Evolutionary conservation across 257 asterid species (phyloP).

Genomic region (Fraxinus pennsylvanica): DNA sequence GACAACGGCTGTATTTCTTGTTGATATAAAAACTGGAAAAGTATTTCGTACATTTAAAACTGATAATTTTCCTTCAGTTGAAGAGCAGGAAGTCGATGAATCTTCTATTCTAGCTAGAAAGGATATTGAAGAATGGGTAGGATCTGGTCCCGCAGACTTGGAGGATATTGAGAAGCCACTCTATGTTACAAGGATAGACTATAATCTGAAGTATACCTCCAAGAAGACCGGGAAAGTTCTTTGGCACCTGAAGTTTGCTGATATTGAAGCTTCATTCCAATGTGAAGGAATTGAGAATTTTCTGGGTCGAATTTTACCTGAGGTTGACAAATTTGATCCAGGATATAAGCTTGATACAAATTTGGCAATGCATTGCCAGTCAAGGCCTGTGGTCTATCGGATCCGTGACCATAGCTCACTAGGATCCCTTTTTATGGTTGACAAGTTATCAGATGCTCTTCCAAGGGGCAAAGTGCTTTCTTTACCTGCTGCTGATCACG

Average conservation of each 20-base stretch:
- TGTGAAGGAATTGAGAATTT: conserved; percentile 56
- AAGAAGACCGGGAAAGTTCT: conserved; percentile 62
- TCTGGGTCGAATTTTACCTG: conserved; percentile 35
- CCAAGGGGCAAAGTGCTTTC: conserved; percentile 50
- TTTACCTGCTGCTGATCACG: conserved; percentile 47
- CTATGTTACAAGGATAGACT: conserved; percentile 77
- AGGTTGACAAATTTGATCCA: conserved; percentile 28
- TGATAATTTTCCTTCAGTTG: conserved; percentile 50
- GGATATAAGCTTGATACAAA: conserved; percentile 33
- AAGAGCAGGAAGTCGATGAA: conserved; percentile 38
- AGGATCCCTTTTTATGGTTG: conserved; percentile 46
- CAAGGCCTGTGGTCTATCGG: conserved; percentile 57
- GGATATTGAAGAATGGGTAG: conserved; percentile 52
- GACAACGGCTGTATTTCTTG: conserved; percentile 68
- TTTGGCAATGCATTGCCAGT: conserved; percentile 48
- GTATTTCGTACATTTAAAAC: conserved; percentile 54
- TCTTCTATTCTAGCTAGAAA: conserved; percentile 47
- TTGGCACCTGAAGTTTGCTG: conserved; percentile 80
- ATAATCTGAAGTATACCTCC: conserved; percentile 64
- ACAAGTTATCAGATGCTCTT: conserved; percentile 43
- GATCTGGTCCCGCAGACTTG: conserved; percentile 33
- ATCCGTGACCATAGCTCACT: conserved; percentile 59
- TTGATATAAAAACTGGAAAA: conserved; percentile 77
- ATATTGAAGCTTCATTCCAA: conserved; percentile 70
- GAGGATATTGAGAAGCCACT: conserved; percentile 55